phyloP scores from a whole-genome alignment of 176 grass and related monocot species.

The Carex pumila region DNA sequence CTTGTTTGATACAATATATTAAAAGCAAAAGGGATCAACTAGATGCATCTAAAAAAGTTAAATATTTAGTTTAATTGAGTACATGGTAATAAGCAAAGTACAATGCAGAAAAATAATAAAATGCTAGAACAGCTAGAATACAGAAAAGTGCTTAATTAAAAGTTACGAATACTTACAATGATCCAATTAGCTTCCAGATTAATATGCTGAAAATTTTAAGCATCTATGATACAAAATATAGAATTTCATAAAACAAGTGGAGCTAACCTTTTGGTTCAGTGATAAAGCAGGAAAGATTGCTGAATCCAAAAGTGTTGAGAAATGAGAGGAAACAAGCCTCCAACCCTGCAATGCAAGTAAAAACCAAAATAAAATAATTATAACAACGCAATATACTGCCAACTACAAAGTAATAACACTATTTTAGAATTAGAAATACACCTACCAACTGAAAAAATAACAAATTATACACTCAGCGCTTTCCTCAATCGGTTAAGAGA shows the following conservation, averaged over 20 bases:
- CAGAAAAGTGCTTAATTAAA: neutral
- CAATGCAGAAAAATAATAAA: neutral
- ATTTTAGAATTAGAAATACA: neutral
- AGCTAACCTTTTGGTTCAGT: constrained; percentile 70
- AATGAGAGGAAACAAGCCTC: constrained; percentile 86
- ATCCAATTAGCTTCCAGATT: neutral
- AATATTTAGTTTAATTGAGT: neutral
- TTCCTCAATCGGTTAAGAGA: neutral
- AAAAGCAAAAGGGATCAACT: neutral
- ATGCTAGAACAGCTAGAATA: neutral
- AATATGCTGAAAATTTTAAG: neutral
- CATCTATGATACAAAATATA: neutral
- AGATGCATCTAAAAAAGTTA: neutral
- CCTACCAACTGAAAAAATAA: neutral
- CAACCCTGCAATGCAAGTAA: constrained; percentile 55
- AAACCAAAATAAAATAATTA: constrained; percentile 3
- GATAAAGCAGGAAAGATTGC: constrained; percentile 74
- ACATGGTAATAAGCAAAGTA: neutral
- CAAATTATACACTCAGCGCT: neutral
- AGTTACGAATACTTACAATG: neutral
- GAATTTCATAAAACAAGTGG: constrained; percentile 5
- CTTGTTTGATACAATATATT: neutral
- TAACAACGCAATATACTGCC: neutral
- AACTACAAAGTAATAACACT: neutral
- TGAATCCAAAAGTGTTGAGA: constrained; percentile 68